Evolutionary conservation across 805 yeast species (phyloP).

Genomic region (Kurtzmaniella cleridarum): DNA sequence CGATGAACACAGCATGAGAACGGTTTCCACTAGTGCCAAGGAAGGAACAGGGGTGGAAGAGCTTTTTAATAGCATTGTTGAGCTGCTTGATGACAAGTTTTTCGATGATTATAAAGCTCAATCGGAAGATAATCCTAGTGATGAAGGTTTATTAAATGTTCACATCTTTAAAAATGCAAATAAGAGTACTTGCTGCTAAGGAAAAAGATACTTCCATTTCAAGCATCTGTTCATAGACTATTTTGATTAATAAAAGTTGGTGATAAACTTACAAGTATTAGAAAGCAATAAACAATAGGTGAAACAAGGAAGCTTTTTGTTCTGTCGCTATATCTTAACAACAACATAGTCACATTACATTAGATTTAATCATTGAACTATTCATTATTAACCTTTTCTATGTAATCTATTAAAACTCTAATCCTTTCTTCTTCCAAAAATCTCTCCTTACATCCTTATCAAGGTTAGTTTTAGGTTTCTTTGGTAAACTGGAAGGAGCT

Average conservation of each 20-base stretch:
- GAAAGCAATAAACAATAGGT: no score
- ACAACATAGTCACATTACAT: no score
- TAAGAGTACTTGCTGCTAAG: background rate
- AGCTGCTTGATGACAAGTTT: slow-evolving; percentile 24
- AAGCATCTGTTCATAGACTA: no score
- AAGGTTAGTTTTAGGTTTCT: slow-evolving; percentile 14
- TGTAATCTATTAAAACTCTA: slow-evolving; percentile 19
- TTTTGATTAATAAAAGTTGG: no score
- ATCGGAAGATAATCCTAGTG: background rate
- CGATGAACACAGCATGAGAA: no score
- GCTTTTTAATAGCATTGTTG: slow-evolving; percentile 27
- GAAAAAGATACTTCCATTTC: no score
- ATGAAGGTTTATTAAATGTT: no score
- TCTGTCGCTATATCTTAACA: no score
- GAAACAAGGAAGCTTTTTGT: no score
- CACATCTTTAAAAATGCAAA: background rate
- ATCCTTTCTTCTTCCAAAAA: slow-evolving; percentile 40
- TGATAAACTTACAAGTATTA: no score
- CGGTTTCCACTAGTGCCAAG: slow-evolving; percentile 53
- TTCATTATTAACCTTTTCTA: background rate
- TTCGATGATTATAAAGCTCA: slow-evolving; percentile 17
- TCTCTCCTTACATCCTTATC: slow-evolving; percentile 33
- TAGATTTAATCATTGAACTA: background rate
- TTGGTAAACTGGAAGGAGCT: slow-evolving; percentile 4
- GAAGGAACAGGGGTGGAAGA: slow-evolving; percentile 54